Base-by-base conservation (phyloP, 2,329 filamentous ascomycete species). In the Diaporthe sp. region DNA sequence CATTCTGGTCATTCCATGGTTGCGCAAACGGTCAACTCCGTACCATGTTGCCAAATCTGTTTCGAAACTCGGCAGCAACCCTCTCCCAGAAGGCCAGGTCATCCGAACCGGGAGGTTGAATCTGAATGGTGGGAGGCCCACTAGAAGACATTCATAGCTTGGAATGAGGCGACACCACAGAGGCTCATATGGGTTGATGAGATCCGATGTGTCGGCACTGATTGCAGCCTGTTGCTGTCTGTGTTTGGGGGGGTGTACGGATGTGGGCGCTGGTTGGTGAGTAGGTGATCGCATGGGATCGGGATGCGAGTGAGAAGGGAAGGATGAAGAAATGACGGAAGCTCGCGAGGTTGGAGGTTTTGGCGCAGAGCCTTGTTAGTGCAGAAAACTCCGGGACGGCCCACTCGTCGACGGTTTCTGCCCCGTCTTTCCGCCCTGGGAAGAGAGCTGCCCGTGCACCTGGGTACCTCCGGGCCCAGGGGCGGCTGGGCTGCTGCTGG, bases 21-120 rank as follows among this genome's bases (percentile, higher is more conserved):
- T 51, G 68, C 39, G 42, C 50, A 30, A 51, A 37, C 56, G 32
- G 35, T 71, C 70, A 71, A 42, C 8, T 65, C 39, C 78, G 61
- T 77, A 81, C 80, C 80, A 81, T 81, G 69, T 75, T 78, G 77
- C 65, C 77, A 61, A 76, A 69, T 58, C 76, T 76, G 73, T 79
- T 76, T 75, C 76, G 76, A 25, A 80, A 76, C 59, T 78, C 77
- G 19, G 77, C 78, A 69, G 79, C 77, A 35, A 80, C 77, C 71
- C 74, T 75, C 55, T 79, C 78, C 70, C 76, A 77, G 55, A 79
- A 77, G 9, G 77, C 74, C 56, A 76, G 75, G 75, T 79, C 78
- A 72, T 76, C 70, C 66, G 72, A 74, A 71, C 73, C 75, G 25
- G 73, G 75, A 72, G 73, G 70, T 55, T 75, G 72, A 58, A 76